Percentiles rank a stretch among this genome's conserved stretches.
Evolutionary conservation across 768 basidiomycete genomes (phyloP).

Genomic region (Serpula lacrymans): DNA sequence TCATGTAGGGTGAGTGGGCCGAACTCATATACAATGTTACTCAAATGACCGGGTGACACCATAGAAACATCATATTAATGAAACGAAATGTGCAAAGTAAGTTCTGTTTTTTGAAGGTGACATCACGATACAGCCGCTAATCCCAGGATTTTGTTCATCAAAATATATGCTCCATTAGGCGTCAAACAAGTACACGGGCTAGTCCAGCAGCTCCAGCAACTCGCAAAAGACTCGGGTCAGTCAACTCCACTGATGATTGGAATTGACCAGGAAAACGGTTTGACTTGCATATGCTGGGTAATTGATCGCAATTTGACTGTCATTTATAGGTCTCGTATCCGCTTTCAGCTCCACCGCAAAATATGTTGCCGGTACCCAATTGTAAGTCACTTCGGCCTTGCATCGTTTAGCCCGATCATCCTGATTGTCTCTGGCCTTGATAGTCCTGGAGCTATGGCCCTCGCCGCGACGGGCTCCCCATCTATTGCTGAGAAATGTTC

Average conservation of each 20-base stretch:
- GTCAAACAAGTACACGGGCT: conserved; percentile 48
- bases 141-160: background rate
- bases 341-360: conserved; percentile 50
- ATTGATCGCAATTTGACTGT: no score
- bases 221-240: conserved; percentile 59
- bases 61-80: conserved; percentile 61
- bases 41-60: background rate
- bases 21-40: no score
- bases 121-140: background rate
- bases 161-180: conserved; percentile 29
- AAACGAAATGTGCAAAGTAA: conserved; percentile 60
- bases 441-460: conserved; percentile 74
- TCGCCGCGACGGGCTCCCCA: conserved; percentile 51
- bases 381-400: conserved; percentile 40
- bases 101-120: conserved; percentile 1
- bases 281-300: no score
- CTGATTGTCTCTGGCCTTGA: conserved; percentile 1
- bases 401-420: background rate
- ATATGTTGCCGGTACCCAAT: conserved; percentile 56
- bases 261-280: conserved; percentile 74
- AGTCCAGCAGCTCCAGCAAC: conserved; percentile 45
- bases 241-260: conserved; percentile 57
- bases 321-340: conserved; percentile 55
- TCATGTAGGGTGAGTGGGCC: conserved; percentile 45
- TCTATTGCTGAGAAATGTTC: conserved; percentile 44